Conservation (phyloP, 108 stramenopile genomes). For the Stephanodiscus triporus region DNA sequence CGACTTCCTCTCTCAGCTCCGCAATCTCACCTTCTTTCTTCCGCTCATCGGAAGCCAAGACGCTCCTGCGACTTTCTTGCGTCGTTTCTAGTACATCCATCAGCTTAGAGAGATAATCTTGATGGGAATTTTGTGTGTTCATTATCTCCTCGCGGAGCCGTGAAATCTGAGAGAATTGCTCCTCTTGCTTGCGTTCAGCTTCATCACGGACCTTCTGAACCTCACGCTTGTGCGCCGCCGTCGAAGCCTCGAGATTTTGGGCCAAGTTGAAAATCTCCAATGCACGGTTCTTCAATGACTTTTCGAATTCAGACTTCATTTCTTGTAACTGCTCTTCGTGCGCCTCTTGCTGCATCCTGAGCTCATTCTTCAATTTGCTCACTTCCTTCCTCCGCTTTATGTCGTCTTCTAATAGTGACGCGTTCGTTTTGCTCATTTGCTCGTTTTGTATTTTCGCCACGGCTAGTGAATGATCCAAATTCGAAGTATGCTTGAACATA, state of each 20-base stretch:
- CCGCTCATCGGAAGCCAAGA: conserved; percentile 8
- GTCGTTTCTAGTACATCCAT: conserved; percentile 70
- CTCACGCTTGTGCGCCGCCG: conserved; percentile 25
- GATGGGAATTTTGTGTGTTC: conserved; percentile 58
- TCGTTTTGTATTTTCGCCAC: conserved; percentile 49
- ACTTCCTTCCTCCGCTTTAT: conserved; percentile 45
- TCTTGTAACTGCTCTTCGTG: conserved; percentile 46
- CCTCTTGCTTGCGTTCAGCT: conserved; percentile 45
- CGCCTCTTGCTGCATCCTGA: conserved; percentile 43
- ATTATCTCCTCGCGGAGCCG: conserved; percentile 67
- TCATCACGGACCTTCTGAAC: conserved; percentile 35
- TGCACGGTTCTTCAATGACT: conserved; percentile 30
- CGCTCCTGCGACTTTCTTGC: conserved; percentile 21
- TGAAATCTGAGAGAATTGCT: conserved; percentile 42
- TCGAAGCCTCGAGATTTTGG: conserved; percentile 10
- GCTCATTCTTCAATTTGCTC: conserved; percentile 41
- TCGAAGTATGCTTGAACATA: conserved; percentile 42
- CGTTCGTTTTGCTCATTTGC: conserved; percentile 48
- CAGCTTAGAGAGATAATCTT: conserved; percentile 64
- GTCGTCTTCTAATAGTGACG: conserved; percentile 38
- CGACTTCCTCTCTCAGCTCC: conserved; percentile 27
- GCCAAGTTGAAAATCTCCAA: conserved; percentile 38
- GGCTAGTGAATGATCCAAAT: conserved; percentile 42
- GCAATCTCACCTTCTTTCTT: conserved; percentile 49
- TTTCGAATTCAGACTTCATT: conserved; percentile 48